These are phyloP conservation scores for Aspergillus tanneri DNA, from an alignment of 2,329 filamentous ascomycete genomes.

Conservation along the genomic window DNA sequence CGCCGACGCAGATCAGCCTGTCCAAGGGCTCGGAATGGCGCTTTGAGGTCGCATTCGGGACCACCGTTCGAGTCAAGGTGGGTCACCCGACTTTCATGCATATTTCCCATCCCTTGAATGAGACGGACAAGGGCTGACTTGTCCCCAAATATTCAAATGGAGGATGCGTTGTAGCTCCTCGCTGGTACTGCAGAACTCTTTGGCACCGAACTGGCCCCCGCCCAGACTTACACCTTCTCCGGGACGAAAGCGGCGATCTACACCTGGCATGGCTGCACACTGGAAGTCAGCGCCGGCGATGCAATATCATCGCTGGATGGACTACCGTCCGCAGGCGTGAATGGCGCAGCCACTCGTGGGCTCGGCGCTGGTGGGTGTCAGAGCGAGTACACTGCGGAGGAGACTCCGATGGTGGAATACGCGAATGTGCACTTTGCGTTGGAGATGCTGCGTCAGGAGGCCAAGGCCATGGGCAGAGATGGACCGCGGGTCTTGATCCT, in stretches of 20 bases:
- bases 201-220: constrained; percentile 84
- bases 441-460: constrained; percentile 66
- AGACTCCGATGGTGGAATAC: constrained; percentile 77
- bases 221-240: constrained; percentile 75
- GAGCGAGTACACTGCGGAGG: constrained; percentile 69
- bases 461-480: constrained; percentile 50
- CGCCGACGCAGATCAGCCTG: constrained; percentile 53
- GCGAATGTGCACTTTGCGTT: constrained; percentile 87
- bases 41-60: constrained; percentile 65
- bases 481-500: constrained; percentile 84
- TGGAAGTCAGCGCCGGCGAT: constrained; percentile 70
- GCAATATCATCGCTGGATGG: constrained; percentile 43
- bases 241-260: constrained; percentile 84
- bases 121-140: background rate
- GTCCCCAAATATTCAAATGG: constrained; percentile 4
- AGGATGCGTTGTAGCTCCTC: constrained; percentile 55
- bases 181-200: constrained; percentile 89
- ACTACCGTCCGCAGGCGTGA: constrained; percentile 24
- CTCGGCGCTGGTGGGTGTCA: constrained; percentile 60
- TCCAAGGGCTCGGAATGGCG: constrained; percentile 72
- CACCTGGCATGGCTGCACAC: constrained; percentile 85
- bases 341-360: constrained; percentile 27
- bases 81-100: constrained; percentile 7
- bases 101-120: background rate
- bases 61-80: constrained; percentile 55